Evolutionary conservation across 495 filamentous ascomycete genomes (phyloP).

Genomic region (Geopyxis carbonaria): DNA sequence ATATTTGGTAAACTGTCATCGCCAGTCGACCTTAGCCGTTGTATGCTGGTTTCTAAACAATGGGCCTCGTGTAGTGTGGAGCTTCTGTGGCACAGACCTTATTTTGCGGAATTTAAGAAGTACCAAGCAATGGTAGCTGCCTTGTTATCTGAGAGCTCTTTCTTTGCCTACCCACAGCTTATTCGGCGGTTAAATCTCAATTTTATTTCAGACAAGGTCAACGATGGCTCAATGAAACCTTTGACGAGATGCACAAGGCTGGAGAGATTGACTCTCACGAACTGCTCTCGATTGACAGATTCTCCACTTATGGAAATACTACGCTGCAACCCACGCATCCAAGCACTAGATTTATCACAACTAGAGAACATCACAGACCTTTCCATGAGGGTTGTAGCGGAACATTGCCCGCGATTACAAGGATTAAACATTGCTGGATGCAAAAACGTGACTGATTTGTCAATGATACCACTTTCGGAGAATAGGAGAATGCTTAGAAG

Average conservation of each 20-base stretch:
- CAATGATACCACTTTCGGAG: slow-evolving; percentile 62
- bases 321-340: slow-evolving; percentile 58
- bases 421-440: slow-evolving; percentile 88
- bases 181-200: slow-evolving; percentile 84
- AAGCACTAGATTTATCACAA: slow-evolving; percentile 81
- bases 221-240: slow-evolving; percentile 72
- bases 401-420: slow-evolving; percentile 68
- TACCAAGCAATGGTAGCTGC: slow-evolving; percentile 61
- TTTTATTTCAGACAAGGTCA: slow-evolving; percentile 54
- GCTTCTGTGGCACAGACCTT: slow-evolving; percentile 83
- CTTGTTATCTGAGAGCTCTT: slow-evolving; percentile 47
- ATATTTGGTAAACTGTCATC: slow-evolving; percentile 73
- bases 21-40: slow-evolving; percentile 58
- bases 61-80: slow-evolving; percentile 91
- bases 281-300: slow-evolving; percentile 73
- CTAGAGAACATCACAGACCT: slow-evolving; percentile 62
- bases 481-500: slow-evolving; percentile 77
- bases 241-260: slow-evolving; percentile 75
- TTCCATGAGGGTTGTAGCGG: slow-evolving; percentile 62
- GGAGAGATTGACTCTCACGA: slow-evolving; percentile 85
- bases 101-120: slow-evolving; percentile 69
- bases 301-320: slow-evolving; percentile 63
- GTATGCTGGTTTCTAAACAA: slow-evolving; percentile 79
- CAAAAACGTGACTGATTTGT: slow-evolving; percentile 65
- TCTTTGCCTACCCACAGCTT: slow-evolving; percentile 71